A percentile compares a stretch with the other conserved stretches of the same genome.
Conservation (phyloP, 441 rosid species). For the Viola pubescens region DNA sequence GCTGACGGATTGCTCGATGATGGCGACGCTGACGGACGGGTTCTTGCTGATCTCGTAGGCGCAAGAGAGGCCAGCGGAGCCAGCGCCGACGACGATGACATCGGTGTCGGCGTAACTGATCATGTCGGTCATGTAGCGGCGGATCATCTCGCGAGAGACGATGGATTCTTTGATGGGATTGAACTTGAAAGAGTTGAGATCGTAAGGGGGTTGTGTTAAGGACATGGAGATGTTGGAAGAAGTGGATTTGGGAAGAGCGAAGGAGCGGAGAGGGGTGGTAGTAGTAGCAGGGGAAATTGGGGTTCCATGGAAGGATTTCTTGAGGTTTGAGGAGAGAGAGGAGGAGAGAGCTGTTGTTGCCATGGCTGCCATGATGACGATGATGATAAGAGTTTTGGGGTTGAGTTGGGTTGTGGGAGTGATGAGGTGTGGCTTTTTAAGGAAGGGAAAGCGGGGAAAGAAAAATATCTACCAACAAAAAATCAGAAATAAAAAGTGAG, state of each 20-base stretch:
- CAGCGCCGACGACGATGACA: slow-evolving; percentile 78
- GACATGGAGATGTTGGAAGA: slow-evolving; percentile 10
- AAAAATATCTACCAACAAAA: too few relatives aligned
- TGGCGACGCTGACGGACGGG: slow-evolving; percentile 64
- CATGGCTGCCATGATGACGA: slow-evolving; percentile 3
- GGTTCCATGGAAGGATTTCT: neutral
- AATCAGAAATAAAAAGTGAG: too few relatives aligned
- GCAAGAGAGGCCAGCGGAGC: slow-evolving; percentile 73
- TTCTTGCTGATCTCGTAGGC: slow-evolving; percentile 89
- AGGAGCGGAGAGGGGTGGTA: slow-evolving; percentile 8
- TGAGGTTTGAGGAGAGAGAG: slow-evolving; percentile 14
- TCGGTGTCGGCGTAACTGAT: slow-evolving; percentile 60
- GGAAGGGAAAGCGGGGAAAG: neutral
- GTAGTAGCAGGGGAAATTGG: slow-evolving; percentile 8
- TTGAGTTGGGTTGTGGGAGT: neutral
- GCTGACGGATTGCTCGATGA: slow-evolving; percentile 80
- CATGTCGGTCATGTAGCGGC: slow-evolving; percentile 47
- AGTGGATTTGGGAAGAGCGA: slow-evolving; percentile 2
- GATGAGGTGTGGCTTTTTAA: neutral
- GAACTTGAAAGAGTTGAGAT: slow-evolving; percentile 36
- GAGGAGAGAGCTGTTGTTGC: slow-evolving; percentile 6
- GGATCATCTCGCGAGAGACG: slow-evolving; percentile 42
- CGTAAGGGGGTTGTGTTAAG: slow-evolving; percentile 15
- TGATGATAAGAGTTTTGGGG: neutral
- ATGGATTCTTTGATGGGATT: slow-evolving; percentile 41